Evolutionary conservation across 371 early-diverging fungal genomes (phyloP).

Genomic region (Fennellomyces sp.): DNA sequence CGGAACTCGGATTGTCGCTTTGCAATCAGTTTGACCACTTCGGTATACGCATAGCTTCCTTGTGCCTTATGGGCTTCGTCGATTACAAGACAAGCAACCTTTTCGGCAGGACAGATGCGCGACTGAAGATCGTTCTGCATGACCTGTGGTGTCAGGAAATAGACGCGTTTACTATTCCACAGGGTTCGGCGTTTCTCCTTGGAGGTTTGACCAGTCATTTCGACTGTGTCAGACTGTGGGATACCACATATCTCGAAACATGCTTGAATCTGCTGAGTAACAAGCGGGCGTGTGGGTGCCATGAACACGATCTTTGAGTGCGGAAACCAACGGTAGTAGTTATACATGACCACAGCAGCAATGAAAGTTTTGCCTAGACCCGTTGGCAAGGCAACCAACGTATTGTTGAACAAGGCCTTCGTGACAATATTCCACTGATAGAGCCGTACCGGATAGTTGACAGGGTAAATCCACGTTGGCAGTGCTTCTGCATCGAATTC

Average conservation of each 20-base stretch:
- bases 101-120: conserved; percentile 54
- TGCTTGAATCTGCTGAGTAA: conserved; percentile 91
- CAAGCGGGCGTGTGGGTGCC: conserved; percentile 92
- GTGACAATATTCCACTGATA: conserved; percentile 91
- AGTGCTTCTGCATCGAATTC: conserved; percentile 54
- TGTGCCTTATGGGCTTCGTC: conserved; percentile 95
- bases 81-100: conserved; percentile 77
- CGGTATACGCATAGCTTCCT: conserved; percentile 84
- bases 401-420: conserved; percentile 80
- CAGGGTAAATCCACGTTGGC: conserved; percentile 82
- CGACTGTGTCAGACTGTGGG: conserved; percentile 67
- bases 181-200: conserved; percentile 54
- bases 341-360: conserved; percentile 95
- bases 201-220: conserved; percentile 76
- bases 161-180: conserved; percentile 71
- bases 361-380: conserved; percentile 96
- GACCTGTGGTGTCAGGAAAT: conserved; percentile 92
- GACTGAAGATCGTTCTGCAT: conserved; percentile 82
- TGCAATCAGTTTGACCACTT: conserved; percentile 65
- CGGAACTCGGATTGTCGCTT: conserved; percentile 65
- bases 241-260: conserved; percentile 74
- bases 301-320: conserved; percentile 87
- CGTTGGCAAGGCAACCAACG: conserved; percentile 88
- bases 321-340: conserved; percentile 95
- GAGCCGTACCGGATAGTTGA: conserved; percentile 76